A percentile compares a stretch with the other conserved stretches of the same genome.
Evolutionary conservation across 805 yeast genomes (phyloP).

Genomic region (Barnettozyma sucrosica): DNA sequence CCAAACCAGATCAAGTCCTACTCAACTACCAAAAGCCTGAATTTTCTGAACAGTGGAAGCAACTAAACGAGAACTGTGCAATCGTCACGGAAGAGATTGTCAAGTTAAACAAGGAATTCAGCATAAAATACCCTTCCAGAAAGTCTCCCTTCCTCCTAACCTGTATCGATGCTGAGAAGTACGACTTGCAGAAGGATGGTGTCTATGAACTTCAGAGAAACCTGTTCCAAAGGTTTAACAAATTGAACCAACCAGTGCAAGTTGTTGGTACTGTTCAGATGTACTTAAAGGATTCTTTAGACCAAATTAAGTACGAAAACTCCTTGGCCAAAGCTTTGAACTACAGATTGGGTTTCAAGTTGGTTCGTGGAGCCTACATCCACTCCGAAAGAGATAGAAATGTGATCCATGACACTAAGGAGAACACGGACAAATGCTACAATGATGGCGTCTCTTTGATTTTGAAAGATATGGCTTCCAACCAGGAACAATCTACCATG

Average conservation of each 20-base stretch:
- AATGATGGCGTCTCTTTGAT: conserved; percentile 62
- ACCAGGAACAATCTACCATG: conserved; percentile 42
- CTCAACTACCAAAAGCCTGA: conserved; percentile 52
- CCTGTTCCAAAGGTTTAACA: conserved; percentile 69
- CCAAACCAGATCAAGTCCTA: conserved; percentile 70
- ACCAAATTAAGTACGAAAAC: conserved; percentile 57
- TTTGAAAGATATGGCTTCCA: conserved; percentile 42
- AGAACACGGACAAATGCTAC: conserved; percentile 73
- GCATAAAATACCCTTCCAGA: conserved; percentile 54
- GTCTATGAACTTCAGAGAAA: conserved; percentile 86
- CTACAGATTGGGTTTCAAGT: conserved; percentile 78
- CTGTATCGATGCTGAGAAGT: conserved; percentile 89
- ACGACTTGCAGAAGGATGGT: conserved; percentile 73
- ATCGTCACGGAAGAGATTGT: conserved; percentile 52
- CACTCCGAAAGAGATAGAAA: conserved; percentile 77
- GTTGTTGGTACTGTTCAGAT: conserved; percentile 91
- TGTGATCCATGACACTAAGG: conserved; percentile 71
- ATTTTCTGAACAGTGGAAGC: conserved; percentile 45
- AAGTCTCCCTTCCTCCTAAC: conserved; percentile 66
- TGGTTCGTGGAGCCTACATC: conserved; percentile 93
- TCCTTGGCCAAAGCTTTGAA: conserved; percentile 50
- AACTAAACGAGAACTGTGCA: conserved; percentile 60
- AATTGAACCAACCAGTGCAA: conserved; percentile 47
- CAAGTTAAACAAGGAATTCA: conserved; percentile 45
- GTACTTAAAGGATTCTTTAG: conserved; percentile 71